Evolutionary conservation across 2,329 filamentous ascomycete species (phyloP), one percentile per base, ranked within the genome.

Genomic region (Beauveria asiatica): DNA sequence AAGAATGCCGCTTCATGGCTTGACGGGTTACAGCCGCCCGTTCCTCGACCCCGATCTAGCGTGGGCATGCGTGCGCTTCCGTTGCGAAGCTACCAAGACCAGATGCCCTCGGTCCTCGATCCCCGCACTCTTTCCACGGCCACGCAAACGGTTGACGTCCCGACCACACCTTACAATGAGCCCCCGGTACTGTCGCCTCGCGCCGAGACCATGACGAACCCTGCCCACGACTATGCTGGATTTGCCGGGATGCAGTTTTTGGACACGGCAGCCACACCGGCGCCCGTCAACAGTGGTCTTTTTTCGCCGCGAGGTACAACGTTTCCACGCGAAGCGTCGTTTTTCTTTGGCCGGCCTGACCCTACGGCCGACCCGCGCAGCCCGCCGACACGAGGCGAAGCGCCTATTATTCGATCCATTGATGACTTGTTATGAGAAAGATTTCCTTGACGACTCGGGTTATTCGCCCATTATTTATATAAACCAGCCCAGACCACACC

Each of bases 341-440:
- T 72, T 51, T 75, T 79, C 2, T 83, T 83, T 64, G 78, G 76
- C 49, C 76, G 78, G 42, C 81, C 81, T 11, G 66, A 75, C 3
- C 78, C 81, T 62, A 73, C 77, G 11, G 78, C 77, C 16, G 88
- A 92, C 69, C 89, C 89, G 16, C 77, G 89, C 66, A 92, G 88
- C 70, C 89, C 89, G 17, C 86, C 88, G 0, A 89, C 87, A 13
- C 84, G 83, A 67, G 88, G 89, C 44, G 87, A 88, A 70, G 85
- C 84, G 61, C 87, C 89, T 3, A 92, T 93, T 62, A 84, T 86
- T 56, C 80, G 89, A 60, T 92, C 87, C 61, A 93, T 93, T 67
- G 87, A 90, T 70, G 88, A 92, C 68, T 78, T 91, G 56, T 76
- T 92, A 72, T 92, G 79, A 78, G 58, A 57, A 33, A 21, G 21